Evolutionary conservation across 345 rosid genomes (phyloP).

Genomic region (Murraya paniculata): DNA sequence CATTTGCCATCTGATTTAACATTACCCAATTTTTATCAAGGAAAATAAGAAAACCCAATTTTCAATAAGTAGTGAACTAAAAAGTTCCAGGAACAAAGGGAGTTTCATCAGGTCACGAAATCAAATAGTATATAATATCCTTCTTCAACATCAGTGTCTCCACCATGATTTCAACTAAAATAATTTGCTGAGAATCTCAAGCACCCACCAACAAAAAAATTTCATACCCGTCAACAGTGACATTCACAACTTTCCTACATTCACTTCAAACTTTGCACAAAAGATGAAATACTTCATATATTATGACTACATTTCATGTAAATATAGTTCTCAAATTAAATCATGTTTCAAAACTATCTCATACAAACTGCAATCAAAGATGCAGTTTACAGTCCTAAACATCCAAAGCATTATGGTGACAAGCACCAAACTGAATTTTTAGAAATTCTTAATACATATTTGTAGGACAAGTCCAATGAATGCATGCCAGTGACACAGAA

Average conservation of each 20-base stretch:
- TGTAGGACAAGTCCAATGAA: not conserved
- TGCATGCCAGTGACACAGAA: not conserved
- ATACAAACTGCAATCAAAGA: not conserved
- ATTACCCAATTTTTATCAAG: not conserved
- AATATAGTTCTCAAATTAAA: not conserved
- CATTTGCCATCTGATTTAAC: not conserved
- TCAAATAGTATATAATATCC: not conserved
- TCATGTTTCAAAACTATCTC: not conserved
- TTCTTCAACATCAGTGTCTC: not conserved
- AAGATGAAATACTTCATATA: not conserved
- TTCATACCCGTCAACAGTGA: not conserved
- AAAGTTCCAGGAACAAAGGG: not conserved
- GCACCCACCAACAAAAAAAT: not conserved
- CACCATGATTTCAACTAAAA: not conserved
- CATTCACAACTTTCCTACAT: not conserved
- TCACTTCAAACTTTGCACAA: not conserved
- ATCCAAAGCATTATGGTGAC: not conserved
- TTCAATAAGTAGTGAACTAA: not conserved
- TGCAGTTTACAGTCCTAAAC: not conserved
- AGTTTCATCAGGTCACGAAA: not conserved
- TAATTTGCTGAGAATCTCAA: not conserved
- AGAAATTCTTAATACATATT: too few species aligned
- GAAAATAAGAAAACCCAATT: not conserved
- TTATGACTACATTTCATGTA: not conserved
- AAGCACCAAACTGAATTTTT: not conserved